These are phyloP conservation scores for Pseudogymnoascus sp. DNA, from an alignment of 2,329 filamentous ascomycete genomes.

Conservation along the genomic window DNA sequence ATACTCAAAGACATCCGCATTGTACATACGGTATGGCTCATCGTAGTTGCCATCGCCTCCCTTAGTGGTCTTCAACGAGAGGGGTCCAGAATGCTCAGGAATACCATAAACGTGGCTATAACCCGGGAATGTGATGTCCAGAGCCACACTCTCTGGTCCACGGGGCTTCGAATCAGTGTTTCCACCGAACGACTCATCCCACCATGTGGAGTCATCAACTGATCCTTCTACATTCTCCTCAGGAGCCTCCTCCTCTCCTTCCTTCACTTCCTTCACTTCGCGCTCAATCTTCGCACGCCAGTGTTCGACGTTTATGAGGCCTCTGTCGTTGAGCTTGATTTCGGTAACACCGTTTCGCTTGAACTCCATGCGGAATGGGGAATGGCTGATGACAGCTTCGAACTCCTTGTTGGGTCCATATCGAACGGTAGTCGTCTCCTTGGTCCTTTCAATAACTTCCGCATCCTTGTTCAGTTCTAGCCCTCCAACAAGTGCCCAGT, in stretches of 20 bases:
- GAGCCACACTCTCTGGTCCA: slow-evolving; percentile 81
- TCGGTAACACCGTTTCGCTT: slow-evolving; percentile 74
- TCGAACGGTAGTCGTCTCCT: slow-evolving; percentile 62
- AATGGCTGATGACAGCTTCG: slow-evolving; percentile 74
- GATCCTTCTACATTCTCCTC: slow-evolving; percentile 39
- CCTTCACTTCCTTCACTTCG: slow-evolving; percentile 30
- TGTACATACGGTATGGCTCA: slow-evolving; percentile 92
- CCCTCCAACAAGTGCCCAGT: slow-evolving; percentile 80
- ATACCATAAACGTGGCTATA: slow-evolving; percentile 93
- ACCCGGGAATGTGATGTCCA: slow-evolving; percentile 87
- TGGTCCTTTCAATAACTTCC: slow-evolving; percentile 56
- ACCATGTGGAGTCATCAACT: slow-evolving; percentile 81
- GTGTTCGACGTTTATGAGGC: slow-evolving; percentile 87
- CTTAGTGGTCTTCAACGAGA: slow-evolving; percentile 84
- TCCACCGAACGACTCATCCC: slow-evolving; percentile 93
- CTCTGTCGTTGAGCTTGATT: slow-evolving; percentile 83
- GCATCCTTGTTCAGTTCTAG: slow-evolving; percentile 64
- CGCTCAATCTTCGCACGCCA: slow-evolving; percentile 81
- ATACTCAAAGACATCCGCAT: slow-evolving; percentile 96
- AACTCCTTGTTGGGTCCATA: slow-evolving; percentile 72
- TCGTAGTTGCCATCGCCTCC: slow-evolving; percentile 77
- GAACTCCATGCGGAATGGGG: slow-evolving; percentile 81
- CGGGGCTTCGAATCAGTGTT: slow-evolving; percentile 94
- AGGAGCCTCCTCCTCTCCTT: slow-evolving; percentile 37
- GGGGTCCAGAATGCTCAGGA: slow-evolving; percentile 79